Evolutionary conservation across 495 filamentous ascomycete species (phyloP).

Genomic region (Immersiella caudata): DNA sequence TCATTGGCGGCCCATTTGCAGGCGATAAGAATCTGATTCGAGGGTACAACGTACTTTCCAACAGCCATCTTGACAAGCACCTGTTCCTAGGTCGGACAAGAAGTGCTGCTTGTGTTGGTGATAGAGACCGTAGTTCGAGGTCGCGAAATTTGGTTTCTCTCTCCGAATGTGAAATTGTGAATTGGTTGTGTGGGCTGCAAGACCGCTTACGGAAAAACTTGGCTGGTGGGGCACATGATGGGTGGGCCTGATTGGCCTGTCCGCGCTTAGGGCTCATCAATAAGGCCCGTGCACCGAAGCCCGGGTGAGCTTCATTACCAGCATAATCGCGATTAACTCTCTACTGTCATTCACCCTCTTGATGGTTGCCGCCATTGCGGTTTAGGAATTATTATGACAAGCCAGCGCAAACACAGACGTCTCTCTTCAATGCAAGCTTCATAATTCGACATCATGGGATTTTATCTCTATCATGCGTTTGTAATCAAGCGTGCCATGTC

Average conservation of each 20-base stretch:
- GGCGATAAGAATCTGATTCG: slow-evolving; percentile 20
- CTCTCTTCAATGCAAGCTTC: background rate
- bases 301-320: background rate
- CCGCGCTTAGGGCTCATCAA: slow-evolving; percentile 38
- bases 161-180: slow-evolving; percentile 38
- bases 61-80: slow-evolving; percentile 81
- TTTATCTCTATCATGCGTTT: background rate
- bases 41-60: slow-evolving; percentile 71
- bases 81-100: slow-evolving; percentile 32
- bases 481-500: background rate
- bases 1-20: background rate
- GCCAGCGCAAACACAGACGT: background rate
- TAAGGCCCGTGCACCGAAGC: slow-evolving; percentile 2
- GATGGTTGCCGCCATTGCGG: no score
- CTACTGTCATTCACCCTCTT: no score
- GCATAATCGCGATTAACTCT: background rate
- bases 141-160: slow-evolving; percentile 41
- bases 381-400: no score
- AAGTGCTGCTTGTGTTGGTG: slow-evolving; percentile 41
- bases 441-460: background rate
- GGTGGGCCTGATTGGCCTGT: slow-evolving; percentile 29
- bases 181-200: slow-evolving; percentile 41
- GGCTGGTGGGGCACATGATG: slow-evolving; percentile 30
- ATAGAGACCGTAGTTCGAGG: slow-evolving; percentile 40
- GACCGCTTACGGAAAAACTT: slow-evolving; percentile 37